Conservation (phyloP, 768 basidiomycete species). For the Psilocybe azurescens region DNA sequence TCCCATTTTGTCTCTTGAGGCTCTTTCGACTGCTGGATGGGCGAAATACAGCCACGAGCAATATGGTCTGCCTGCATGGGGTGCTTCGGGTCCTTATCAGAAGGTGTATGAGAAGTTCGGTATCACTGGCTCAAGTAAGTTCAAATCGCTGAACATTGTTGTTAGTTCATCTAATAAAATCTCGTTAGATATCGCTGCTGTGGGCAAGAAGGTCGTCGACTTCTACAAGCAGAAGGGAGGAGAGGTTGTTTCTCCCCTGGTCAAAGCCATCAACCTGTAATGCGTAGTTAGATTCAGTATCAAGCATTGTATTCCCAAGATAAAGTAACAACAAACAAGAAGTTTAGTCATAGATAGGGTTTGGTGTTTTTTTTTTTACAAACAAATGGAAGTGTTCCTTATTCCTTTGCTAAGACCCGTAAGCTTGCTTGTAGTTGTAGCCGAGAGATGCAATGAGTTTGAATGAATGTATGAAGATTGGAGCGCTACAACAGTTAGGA, state of each 20-base stretch:
- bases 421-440: background rate
- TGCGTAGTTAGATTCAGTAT: conserved; percentile 5
- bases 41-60: conserved; percentile 91
- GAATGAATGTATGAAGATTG: background rate
- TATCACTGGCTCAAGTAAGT: conserved; percentile 75
- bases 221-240: conserved; percentile 87
- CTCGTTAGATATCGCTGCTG: conserved; percentile 68
- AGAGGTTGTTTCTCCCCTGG: conserved; percentile 73
- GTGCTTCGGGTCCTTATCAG: conserved; percentile 88
- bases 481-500: background rate
- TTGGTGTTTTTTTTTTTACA: background rate
- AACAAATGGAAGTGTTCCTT: background rate
- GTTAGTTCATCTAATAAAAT: conserved; percentile 8
- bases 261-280: conserved; percentile 63
- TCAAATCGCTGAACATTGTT: background rate
- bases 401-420: background rate
- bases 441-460: background rate
- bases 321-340: background rate
- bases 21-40: conserved; percentile 85
- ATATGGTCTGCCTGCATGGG: conserved; percentile 78
- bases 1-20: conserved; percentile 90
- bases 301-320: background rate
- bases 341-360: background rate
- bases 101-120: conserved; percentile 93
- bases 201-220: conserved; percentile 84